A percentile compares a stretch with the other conserved stretches of the same genome.
These are phyloP conservation scores for Kalmanozyma brasiliensis DNA, from an alignment of 1,284 basidiomycete species.

Conservation along the genomic window DNA sequence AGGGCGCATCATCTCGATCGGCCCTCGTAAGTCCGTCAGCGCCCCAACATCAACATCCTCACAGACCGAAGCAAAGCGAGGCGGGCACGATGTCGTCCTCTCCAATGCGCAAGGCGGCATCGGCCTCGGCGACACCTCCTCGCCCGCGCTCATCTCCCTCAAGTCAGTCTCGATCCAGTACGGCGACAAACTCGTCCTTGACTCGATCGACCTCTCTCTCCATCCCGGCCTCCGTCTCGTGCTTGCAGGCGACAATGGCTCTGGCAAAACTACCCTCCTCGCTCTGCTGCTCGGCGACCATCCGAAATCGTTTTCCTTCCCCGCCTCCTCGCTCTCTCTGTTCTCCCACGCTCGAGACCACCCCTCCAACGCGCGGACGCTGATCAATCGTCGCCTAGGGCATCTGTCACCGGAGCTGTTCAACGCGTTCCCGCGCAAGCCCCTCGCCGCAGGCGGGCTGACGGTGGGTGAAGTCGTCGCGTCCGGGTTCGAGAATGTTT, in stretches of 20 bases:
- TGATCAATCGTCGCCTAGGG: slow-evolving; percentile 70
- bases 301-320: slow-evolving; percentile 83
- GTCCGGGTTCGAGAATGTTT: slow-evolving; percentile 62
- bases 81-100: slow-evolving; percentile 26
- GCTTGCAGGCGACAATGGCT: slow-evolving; percentile 70
- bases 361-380: slow-evolving; percentile 52
- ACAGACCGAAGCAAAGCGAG: not conserved
- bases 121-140: slow-evolving; percentile 29
- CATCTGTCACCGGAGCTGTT: slow-evolving; percentile 89
- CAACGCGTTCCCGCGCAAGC: slow-evolving; percentile 80
- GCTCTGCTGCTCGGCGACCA: slow-evolving; percentile 92
- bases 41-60: not conserved
- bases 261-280: slow-evolving; percentile 94
- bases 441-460: slow-evolving; percentile 52
- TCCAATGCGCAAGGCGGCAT: slow-evolving; percentile 12
- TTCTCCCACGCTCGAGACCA: slow-evolving; percentile 57
- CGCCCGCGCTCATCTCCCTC: slow-evolving; percentile 74
- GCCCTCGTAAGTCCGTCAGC: slow-evolving; percentile 54
- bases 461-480: slow-evolving; percentile 57
- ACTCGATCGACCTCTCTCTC: slow-evolving; percentile 48
- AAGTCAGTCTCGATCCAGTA: slow-evolving; percentile 80
- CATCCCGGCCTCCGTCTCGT: slow-evolving; percentile 45
- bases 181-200: slow-evolving; percentile 73
- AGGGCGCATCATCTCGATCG: slow-evolving; percentile 70
- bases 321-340: slow-evolving; percentile 52